Evolutionary conservation across 2,329 filamentous ascomycete species (phyloP).

Genomic region (Xylaria multiplex): DNA sequence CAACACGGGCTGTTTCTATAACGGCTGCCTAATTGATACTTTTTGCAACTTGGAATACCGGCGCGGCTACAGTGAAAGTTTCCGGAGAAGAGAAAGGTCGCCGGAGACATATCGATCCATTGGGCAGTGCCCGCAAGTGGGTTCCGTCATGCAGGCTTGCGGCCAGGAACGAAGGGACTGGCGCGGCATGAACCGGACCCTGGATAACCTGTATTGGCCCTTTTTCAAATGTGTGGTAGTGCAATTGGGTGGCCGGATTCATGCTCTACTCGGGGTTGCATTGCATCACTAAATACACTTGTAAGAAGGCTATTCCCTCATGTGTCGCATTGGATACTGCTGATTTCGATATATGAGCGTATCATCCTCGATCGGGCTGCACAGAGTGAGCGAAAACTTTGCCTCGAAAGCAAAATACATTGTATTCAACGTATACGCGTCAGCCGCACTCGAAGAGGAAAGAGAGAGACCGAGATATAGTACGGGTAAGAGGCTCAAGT

Average conservation of each 20-base stretch:
- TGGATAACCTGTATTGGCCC: not conserved
- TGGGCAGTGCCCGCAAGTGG: too few species aligned
- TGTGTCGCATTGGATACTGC: not conserved
- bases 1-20: too few species aligned
- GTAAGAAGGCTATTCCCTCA: slow-evolving; percentile 16
- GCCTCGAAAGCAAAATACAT: not conserved
- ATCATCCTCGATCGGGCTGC: not conserved
- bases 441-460: not conserved
- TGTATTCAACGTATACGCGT: not conserved
- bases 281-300: slow-evolving; percentile 24
- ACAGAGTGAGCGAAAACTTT: too few species aligned
- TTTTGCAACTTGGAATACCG: too few species aligned
- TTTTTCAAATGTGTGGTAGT: not conserved
- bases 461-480: not conserved
- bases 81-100: too few species aligned
- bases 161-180: not conserved
- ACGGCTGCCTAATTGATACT: too few species aligned
- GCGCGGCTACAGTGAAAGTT: too few species aligned
- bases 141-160: not conserved
- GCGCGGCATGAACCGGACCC: slow-evolving; percentile 4
- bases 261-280: slow-evolving; percentile 4
- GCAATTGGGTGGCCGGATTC: not conserved
- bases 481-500: too few species aligned
- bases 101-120: too few species aligned
- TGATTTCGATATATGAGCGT: too few species aligned